phyloP scores from a whole-genome alignment of 2,329 filamentous ascomycete genomes.

The Fusarium sp. region DNA sequence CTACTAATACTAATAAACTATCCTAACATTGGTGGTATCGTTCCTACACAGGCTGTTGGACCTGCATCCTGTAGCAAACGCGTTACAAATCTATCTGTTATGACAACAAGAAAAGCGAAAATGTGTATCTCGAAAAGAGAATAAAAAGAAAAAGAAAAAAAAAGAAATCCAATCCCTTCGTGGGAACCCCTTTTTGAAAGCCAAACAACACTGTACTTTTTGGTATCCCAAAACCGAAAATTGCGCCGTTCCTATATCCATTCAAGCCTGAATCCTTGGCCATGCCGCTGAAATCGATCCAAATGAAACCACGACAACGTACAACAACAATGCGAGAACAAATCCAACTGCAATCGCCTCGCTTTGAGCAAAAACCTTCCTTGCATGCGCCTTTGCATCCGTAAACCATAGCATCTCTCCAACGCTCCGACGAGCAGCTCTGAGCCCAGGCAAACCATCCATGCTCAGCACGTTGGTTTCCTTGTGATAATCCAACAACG shows the following conservation, averaged over 20 bases:
- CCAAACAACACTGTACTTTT: constrained; percentile 43
- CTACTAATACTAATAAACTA: constrained; percentile 32
- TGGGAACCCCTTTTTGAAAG: constrained; percentile 27
- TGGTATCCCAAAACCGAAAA: constrained; percentile 41
- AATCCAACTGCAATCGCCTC: constrained; percentile 52
- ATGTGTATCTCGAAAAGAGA: constrained; percentile 24
- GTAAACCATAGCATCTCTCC: constrained; percentile 62
- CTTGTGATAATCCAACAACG: constrained; percentile 67
- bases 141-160: not conserved
- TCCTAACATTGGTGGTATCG: constrained; percentile 44
- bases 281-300: constrained; percentile 39
- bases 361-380: constrained; percentile 48
- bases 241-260: constrained; percentile 42
- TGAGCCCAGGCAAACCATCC: constrained; percentile 70
- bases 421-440: constrained; percentile 61
- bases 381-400: constrained; percentile 50
- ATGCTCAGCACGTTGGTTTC: constrained; percentile 67
- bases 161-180: constrained; percentile 21
- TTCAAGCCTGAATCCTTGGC: constrained; percentile 32
- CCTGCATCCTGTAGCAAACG: constrained; percentile 39
- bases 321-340: constrained; percentile 48
- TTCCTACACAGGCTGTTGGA: constrained; percentile 43
- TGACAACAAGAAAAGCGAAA: constrained; percentile 27
- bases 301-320: constrained; percentile 45
- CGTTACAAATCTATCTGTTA: constrained; percentile 44